Percentiles rank a stretch among this genome's conserved stretches.
Conservation (phyloP, 345 rosid genomes). For the Aethionema arabicum region DNA sequence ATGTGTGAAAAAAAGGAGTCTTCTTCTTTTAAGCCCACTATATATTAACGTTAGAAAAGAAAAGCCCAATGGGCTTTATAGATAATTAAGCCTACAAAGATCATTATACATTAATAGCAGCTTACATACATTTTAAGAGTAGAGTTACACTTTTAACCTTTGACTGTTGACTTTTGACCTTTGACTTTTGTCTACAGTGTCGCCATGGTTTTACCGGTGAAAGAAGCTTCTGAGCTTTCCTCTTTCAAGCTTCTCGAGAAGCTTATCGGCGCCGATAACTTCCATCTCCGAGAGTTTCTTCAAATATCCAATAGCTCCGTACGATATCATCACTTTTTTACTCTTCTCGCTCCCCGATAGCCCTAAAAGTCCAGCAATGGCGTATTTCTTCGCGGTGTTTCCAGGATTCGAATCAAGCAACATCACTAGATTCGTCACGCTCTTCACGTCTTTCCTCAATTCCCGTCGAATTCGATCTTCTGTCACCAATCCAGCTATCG, state of each 20-base stretch:
- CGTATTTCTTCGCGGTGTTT: constrained; percentile 88
- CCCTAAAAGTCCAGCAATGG: constrained; percentile 59
- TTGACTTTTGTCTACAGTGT: neutral
- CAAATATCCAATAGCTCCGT: constrained; percentile 92
- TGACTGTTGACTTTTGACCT: neutral
- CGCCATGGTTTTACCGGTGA: constrained; percentile 30
- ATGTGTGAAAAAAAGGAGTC: too few relatives aligned
- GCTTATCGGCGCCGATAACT: constrained; percentile 73
- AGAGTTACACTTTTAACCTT: too few relatives aligned
- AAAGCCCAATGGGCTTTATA: too few relatives aligned
- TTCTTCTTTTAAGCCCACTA: too few relatives aligned
- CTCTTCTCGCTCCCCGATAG: constrained; percentile 80
- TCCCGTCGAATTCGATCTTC: constrained; percentile 57
- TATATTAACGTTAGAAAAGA: too few relatives aligned
- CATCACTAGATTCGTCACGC: constrained; percentile 80
- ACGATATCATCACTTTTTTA: constrained; percentile 82
- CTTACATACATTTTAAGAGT: too few relatives aligned
- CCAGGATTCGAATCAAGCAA: constrained; percentile 77
- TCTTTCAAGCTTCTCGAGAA: constrained; percentile 74
- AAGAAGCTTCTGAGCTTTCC: constrained; percentile 68
- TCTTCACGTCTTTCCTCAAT: constrained; percentile 58
- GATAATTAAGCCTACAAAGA: too few relatives aligned
- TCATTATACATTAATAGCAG: too few relatives aligned
- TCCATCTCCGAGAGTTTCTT: constrained; percentile 93
- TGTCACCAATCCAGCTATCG: constrained; percentile 67